Percentiles rank a stretch among this genome's conserved stretches.
phyloP scores from a whole-genome alignment of 768 basidiomycete genomes.

The Naematelia aurantialba region DNA sequence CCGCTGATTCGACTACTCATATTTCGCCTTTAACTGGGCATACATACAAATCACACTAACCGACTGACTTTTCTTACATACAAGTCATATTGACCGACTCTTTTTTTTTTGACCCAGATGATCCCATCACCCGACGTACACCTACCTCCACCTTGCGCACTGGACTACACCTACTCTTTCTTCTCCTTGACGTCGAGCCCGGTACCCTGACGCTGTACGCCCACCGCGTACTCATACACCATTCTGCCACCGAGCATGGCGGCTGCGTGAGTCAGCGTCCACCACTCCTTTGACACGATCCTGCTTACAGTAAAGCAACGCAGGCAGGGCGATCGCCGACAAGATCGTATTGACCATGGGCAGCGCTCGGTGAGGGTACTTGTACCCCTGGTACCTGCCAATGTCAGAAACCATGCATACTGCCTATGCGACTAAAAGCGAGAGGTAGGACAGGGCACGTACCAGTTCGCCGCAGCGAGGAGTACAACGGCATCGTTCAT shows the following conservation, averaged over 20 bases:
- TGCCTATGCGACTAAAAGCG: too few relatives aligned
- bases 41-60: too few relatives aligned
- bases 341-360: conserved; percentile 26
- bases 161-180: too few relatives aligned
- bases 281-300: not conserved
- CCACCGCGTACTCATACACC: conserved; percentile 48
- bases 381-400: conserved; percentile 36
- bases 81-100: too few relatives aligned
- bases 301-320: conserved; percentile 37
- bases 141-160: too few relatives aligned
- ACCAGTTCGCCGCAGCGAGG: conserved; percentile 29
- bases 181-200: conserved; percentile 41
- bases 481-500: conserved; percentile 38
- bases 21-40: too few relatives aligned
- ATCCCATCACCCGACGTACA: too few relatives aligned
- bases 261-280: conserved; percentile 14
- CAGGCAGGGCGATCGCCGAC: conserved; percentile 34
- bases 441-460: too few relatives aligned
- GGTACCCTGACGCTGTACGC: conserved; percentile 47
- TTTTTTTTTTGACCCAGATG: too few relatives aligned
- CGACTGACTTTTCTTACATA: too few relatives aligned
- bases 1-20: too few relatives aligned
- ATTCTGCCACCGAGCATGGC: conserved; percentile 44
- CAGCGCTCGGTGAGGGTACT: conserved; percentile 24
- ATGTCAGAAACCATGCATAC: too few relatives aligned